Evolutionary conservation across 2,329 filamentous ascomycete species (phyloP).

Genomic region (Curvularia sp.): DNA sequence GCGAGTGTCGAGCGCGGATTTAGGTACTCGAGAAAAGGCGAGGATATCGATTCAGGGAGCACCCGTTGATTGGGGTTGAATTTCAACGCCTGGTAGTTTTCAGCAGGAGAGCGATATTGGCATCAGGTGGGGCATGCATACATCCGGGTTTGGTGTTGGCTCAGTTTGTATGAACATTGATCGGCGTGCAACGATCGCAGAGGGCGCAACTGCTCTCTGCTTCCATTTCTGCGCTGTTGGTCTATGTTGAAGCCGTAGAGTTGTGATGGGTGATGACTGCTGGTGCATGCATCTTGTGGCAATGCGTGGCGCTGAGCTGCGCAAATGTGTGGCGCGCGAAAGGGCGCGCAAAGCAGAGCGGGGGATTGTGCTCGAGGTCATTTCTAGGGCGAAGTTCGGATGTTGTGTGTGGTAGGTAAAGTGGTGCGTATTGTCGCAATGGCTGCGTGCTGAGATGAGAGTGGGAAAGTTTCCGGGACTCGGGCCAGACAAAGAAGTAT

Average conservation of each 20-base stretch:
- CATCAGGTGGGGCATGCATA: conserved; percentile 40
- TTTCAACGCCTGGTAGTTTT: conserved; percentile 70
- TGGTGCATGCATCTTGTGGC: conserved; percentile 49
- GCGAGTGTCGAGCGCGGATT: conserved; percentile 86
- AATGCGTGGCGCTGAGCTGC: conserved; percentile 33
- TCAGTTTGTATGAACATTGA: conserved; percentile 99
- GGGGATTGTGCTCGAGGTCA: conserved; percentile 40
- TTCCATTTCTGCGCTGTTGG: conserved; percentile 39
- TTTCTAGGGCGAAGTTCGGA: conserved; percentile 12
- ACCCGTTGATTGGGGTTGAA: conserved; percentile 91
- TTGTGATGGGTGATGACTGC: conserved; percentile 42
- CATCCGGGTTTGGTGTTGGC: conserved; percentile 91
- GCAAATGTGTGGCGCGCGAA: conserved; percentile 33
- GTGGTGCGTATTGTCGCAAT: conserved; percentile 18
- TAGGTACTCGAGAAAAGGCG: conserved; percentile 90
- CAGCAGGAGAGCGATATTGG: neutral
- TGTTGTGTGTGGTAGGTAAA: neutral
- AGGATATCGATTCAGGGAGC: conserved; percentile 74
- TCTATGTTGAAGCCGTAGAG: conserved; percentile 43
- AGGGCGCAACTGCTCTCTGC: conserved; percentile 21
- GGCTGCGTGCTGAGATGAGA: conserved; percentile 18
- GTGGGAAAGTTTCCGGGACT: conserved; percentile 22
- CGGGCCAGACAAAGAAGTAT: conserved; percentile 23
- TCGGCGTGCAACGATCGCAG: conserved; percentile 54
- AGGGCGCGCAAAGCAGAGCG: conserved; percentile 41